These are phyloP conservation scores for Schizochytrium sp. DNA, from an alignment of 108 stramenopile species.

Conservation along the genomic window DNA sequence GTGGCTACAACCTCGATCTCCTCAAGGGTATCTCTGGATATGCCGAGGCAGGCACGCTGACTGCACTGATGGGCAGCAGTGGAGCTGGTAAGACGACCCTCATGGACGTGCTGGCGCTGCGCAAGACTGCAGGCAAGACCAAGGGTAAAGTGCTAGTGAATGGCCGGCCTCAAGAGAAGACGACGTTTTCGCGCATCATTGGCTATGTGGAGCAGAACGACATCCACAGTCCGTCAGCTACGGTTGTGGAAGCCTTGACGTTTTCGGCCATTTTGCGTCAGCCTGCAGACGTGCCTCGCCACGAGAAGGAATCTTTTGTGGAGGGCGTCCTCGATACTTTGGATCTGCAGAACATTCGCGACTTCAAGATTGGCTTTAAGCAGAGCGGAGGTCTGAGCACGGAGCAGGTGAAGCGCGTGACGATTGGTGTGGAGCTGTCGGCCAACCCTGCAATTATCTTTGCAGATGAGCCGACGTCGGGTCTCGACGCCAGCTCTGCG, in stretches of 20 bases:
- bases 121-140: constrained; percentile 38
- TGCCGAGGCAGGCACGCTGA: constrained; percentile 22
- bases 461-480: constrained; percentile 59
- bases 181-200: constrained; percentile 19
- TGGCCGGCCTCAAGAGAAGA: constrained; percentile 25
- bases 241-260: constrained; percentile 54
- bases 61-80: constrained; percentile 30
- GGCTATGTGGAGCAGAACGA: constrained; percentile 66
- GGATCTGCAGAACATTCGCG: constrained; percentile 55
- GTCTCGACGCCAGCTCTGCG: constrained; percentile 62
- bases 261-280: constrained; percentile 33
- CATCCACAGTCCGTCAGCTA: constrained; percentile 47
- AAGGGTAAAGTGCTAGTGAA: background rate
- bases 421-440: constrained; percentile 69
- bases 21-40: constrained; percentile 16
- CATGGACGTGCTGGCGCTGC: constrained; percentile 58
- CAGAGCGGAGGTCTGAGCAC: constrained; percentile 37
- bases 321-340: constrained; percentile 49
- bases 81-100: constrained; percentile 59
- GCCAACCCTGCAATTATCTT: constrained; percentile 60
- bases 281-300: background rate
- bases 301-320: constrained; percentile 19
- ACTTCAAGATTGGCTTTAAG: constrained; percentile 16
- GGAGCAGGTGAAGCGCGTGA: constrained; percentile 56
- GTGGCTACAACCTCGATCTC: background rate